Evolutionary conservation across 768 basidiomycete genomes (phyloP), one percentile per base, ranked within the genome.

Genomic region (Flagelloscypha sp.): DNA sequence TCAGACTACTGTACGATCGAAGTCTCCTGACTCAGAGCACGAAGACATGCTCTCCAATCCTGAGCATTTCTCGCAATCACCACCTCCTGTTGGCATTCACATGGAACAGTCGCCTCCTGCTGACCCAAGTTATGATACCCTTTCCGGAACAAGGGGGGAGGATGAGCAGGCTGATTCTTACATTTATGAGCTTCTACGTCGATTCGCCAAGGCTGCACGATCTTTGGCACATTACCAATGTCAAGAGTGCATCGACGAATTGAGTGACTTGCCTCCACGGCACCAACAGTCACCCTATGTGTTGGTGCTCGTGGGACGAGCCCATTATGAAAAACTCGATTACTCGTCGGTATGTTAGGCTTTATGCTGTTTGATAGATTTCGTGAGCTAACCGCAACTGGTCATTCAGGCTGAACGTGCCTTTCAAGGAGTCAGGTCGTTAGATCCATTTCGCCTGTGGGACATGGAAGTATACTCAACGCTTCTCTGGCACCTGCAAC

Each of bases 391-490:
- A 48, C 57, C 48, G 41, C 44, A 52, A 41, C 53, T 42, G 23
- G 49, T 49, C 53, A 50, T 46, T 43, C 49, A 95, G 93, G 87
- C 94, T 24, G 85, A 90, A 53, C 77, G 88, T 49, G 86, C 86
- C 15, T 98, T 93, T 66, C 74, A 75, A 46, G 73, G 78, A 12
- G 76, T 88, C 33, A 74, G 92, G 27, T 65, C 65, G n/a, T 63
- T 86, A 41, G 84, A 97, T 44, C 93, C 93, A n/a, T 84, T 88
- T 65, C 77, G 87, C 16, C 56, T 93, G 39, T 75, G 76, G 66
- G 86, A 90, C 56, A 92, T 95, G 87, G 93, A 98, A 59, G 76
- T 92, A 27, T 95, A 89, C 60, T 95, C 93, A 30, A 95, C 95
- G 18, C 72, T 94, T 23, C 65, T 98, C 29, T 99, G 94, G 94